A percentile compares a stretch with the other conserved stretches of the same genome.
phyloP scores from a whole-genome alignment of 116 monocot genomes.

The Trichopus zeylanicus region DNA sequence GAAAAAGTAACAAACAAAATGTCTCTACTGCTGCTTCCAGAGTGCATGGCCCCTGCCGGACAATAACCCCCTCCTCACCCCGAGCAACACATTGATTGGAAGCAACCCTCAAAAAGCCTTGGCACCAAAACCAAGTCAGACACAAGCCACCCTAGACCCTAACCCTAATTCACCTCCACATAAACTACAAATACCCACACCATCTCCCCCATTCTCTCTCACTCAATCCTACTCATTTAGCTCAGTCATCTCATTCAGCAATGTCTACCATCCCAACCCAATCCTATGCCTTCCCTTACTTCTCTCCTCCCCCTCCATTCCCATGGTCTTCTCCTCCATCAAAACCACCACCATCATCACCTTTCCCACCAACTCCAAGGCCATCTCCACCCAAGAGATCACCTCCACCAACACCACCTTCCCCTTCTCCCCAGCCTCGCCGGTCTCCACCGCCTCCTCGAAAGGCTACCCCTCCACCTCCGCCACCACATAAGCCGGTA shows the following conservation, averaged over 20 bases:
- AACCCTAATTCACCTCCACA: neutral
- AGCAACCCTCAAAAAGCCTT: constrained; percentile 15
- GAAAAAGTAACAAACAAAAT: neutral
- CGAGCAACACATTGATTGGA: constrained; percentile 24
- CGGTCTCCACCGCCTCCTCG: constrained; percentile 14
- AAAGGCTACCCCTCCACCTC: neutral
- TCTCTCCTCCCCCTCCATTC: no score
- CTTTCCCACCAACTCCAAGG: neutral
- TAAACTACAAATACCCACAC: neutral
- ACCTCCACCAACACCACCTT: neutral
- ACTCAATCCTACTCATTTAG: no score
- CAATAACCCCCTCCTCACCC: neutral
- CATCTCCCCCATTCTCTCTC: neutral
- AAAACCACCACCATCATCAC: neutral
- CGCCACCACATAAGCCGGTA: constrained; percentile 1
- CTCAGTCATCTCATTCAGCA: neutral
- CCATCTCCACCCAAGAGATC: constrained; percentile 9
- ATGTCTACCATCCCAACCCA: neutral
- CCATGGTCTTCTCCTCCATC: no score
- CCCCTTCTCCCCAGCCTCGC: constrained; percentile 13
- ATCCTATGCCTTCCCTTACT: neutral
- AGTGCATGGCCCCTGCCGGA: neutral
- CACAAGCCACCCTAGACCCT: neutral
- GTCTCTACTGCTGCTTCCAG: neutral
- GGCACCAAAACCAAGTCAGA: constrained; percentile 24